Evolutionary conservation across 371 early-diverging fungal species (phyloP).

Genomic region (Mortierella sp.): DNA sequence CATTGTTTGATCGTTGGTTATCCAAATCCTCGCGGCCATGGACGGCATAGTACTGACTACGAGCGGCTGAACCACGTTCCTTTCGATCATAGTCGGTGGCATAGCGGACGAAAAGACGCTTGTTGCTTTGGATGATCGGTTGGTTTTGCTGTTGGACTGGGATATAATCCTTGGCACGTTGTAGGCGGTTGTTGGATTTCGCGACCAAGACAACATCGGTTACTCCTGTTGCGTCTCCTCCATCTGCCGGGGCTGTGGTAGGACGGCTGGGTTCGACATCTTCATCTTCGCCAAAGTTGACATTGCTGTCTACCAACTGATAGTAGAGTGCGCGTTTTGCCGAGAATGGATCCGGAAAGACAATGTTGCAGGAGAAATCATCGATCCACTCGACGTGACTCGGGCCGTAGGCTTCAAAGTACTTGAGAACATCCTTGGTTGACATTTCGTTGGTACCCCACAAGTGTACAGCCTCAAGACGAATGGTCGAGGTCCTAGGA

Average conservation of each 20-base stretch:
- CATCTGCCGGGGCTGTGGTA: conserved; percentile 23
- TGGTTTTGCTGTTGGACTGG: conserved; percentile 38
- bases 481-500: conserved; percentile 39
- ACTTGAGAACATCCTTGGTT: conserved; percentile 61
- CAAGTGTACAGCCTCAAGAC: conserved; percentile 55
- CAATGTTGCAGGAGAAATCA: conserved; percentile 62
- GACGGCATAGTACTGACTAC: conserved; percentile 63
- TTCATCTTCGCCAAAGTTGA: conserved; percentile 48
- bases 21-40: conserved; percentile 55
- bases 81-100: conserved; percentile 64
- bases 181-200: conserved; percentile 35
- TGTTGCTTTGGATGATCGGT: conserved; percentile 20
- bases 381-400: conserved; percentile 70
- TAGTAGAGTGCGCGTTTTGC: conserved; percentile 55
- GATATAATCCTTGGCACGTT: conserved; percentile 40
- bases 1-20: not conserved
- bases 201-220: conserved; percentile 8
- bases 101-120: conserved; percentile 52
- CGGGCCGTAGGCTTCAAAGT: conserved; percentile 56
- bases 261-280: conserved; percentile 52
- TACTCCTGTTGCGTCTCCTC: conserved; percentile 7
- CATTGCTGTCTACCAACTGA: conserved; percentile 43
- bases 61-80: conserved; percentile 58
- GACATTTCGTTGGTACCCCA: conserved; percentile 67
- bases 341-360: conserved; percentile 35